Evolutionary conservation across 345 rosid genomes (phyloP).

Genomic region (Cardiospermum halicacabum): DNA sequence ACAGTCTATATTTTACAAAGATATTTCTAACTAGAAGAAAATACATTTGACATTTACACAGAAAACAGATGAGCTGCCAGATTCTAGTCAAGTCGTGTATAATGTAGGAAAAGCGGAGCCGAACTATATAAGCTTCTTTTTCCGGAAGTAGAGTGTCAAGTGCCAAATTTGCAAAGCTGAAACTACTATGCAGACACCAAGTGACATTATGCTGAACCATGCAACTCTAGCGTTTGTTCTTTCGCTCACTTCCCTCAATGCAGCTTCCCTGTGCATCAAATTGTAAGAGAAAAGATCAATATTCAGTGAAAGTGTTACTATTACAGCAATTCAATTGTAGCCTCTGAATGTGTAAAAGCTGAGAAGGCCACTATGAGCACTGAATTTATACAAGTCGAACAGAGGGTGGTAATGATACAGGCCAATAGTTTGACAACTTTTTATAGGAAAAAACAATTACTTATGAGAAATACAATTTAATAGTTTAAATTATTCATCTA

Average conservation of each 20-base stretch:
- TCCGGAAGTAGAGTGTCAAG: conserved; percentile 56
- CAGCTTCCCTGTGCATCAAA: conserved; percentile 50
- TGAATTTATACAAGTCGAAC: not conserved
- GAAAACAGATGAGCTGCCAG: too few species aligned
- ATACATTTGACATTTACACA: not conserved
- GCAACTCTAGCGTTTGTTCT: conserved; percentile 67
- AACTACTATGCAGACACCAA: conserved; percentile 56
- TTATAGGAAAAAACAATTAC: not conserved
- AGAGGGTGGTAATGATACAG: not conserved
- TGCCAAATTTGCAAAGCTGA: conserved; percentile 56
- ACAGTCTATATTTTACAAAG: too few species aligned
- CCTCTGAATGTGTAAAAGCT: not conserved
- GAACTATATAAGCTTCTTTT: conserved; percentile 71
- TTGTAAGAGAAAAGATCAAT: not conserved
- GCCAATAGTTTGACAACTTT: not conserved
- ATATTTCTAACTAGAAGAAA: not conserved
- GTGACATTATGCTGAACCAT: conserved; percentile 72
- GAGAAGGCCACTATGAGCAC: not conserved
- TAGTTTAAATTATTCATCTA: too few species aligned
- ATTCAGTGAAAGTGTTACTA: not conserved
- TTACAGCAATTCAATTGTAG: not conserved
- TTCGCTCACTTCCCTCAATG: conserved; percentile 72
- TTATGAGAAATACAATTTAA: not conserved
- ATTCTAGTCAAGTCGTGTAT: not conserved
- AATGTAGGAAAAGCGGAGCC: not conserved